These are phyloP conservation scores for Psilocybe tampanensis DNA, from an alignment of 768 basidiomycete species.

Conservation along the genomic window DNA sequence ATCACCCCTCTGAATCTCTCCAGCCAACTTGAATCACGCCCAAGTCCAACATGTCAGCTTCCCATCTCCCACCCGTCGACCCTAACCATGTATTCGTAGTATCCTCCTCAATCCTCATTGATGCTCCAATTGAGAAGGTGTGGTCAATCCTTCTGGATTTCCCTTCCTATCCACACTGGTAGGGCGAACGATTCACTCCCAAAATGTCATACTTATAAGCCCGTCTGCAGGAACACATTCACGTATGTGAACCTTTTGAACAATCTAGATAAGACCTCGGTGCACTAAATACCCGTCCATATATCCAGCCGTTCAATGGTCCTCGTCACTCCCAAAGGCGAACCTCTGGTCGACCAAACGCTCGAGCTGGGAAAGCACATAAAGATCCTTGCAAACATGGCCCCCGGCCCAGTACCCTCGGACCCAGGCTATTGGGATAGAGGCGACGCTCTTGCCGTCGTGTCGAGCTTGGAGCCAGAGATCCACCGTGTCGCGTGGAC, in stretches of 20 bases:
- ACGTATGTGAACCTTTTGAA: conserved; percentile 41
- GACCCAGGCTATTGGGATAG: conserved; percentile 40
- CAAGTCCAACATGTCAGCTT: conserved; percentile 2
- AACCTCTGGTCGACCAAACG: conserved; percentile 48
- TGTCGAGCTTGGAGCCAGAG: conserved; percentile 54
- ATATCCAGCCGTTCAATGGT: conserved; percentile 57
- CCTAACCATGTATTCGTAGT: conserved; percentile 6
- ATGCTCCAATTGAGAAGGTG: conserved; percentile 62
- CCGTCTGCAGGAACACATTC: conserved; percentile 60
- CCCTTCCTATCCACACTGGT: conserved; percentile 65
- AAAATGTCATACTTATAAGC: not conserved
- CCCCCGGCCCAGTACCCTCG: conserved; percentile 48
- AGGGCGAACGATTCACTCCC: not conserved
- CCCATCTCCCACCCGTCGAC: conserved; percentile 15
- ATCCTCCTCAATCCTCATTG: conserved; percentile 49
- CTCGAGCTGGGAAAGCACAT: conserved; percentile 51
- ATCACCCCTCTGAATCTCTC: not conserved
- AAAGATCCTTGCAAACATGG: conserved; percentile 58
- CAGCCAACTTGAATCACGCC: not conserved
- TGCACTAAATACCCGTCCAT: not conserved
- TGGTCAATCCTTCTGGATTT: conserved; percentile 69
- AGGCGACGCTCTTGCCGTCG: conserved; percentile 42
- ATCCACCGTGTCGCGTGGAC: conserved; percentile 63
- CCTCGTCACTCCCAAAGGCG: conserved; percentile 40
- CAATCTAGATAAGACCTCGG: not conserved